Evolutionary conservation across 2,329 filamentous ascomycete genomes (phyloP).

Genomic region (Thelonectria discophora): DNA sequence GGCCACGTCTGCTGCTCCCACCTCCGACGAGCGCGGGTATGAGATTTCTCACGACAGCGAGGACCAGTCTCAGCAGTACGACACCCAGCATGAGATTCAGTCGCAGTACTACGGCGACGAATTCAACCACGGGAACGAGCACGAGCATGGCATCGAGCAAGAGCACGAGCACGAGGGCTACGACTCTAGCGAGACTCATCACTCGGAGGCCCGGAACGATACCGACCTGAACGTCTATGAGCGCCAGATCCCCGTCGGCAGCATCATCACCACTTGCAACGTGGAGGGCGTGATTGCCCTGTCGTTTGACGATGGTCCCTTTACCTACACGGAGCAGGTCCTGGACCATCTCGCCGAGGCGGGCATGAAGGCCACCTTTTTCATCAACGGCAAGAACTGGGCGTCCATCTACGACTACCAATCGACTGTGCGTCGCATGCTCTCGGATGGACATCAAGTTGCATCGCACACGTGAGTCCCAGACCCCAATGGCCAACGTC

Average conservation of each 20-base stretch:
- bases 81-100: no score
- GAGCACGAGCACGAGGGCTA: no score
- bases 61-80: background rate
- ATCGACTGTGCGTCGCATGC: conserved; percentile 48
- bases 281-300: conserved; percentile 44
- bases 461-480: conserved; percentile 54
- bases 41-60: background rate
- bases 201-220: no score
- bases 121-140: no score
- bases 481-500: conserved; percentile 16
- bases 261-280: conserved; percentile 37
- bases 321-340: conserved; percentile 46
- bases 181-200: no score
- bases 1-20: background rate
- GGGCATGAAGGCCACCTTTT: conserved; percentile 44
- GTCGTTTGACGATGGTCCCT: conserved; percentile 53
- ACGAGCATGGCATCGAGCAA: no score
- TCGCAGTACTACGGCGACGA: no score
- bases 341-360: conserved; percentile 43
- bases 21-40: no score
- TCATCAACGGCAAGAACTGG: conserved; percentile 35
- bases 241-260: conserved; percentile 23
- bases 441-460: conserved; percentile 62
- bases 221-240: no score
- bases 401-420: conserved; percentile 26